phyloP scores from a whole-genome alignment of 768 basidiomycete species.

The Boletus pseudopeckii region DNA sequence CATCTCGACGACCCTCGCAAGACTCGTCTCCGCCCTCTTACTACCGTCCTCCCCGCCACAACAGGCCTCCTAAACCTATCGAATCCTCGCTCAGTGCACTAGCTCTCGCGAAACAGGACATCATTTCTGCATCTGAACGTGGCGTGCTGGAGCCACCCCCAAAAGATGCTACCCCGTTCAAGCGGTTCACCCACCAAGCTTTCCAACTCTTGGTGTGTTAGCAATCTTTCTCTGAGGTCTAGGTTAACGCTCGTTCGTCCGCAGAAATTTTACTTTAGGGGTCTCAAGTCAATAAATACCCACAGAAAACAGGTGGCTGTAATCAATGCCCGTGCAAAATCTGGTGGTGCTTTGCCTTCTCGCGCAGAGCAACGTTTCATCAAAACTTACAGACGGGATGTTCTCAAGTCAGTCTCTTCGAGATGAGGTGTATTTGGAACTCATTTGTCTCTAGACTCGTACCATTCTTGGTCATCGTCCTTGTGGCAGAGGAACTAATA shows the following conservation, averaged over 20 bases:
- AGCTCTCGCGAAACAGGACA: slow-evolving; percentile 57
- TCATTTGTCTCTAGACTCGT: slow-evolving; percentile 45
- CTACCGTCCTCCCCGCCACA: slow-evolving; percentile 26
- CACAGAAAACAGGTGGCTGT: slow-evolving; percentile 52
- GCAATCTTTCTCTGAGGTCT: not conserved
- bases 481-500: slow-evolving; percentile 76
- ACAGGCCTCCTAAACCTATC: slow-evolving; percentile 16
- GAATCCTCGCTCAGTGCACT: slow-evolving; percentile 33
- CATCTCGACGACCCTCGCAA: slow-evolving; percentile 20
- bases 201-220: slow-evolving; percentile 44
- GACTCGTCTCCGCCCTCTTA: slow-evolving; percentile 25
- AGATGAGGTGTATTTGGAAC: not conserved
- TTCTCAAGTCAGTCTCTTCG: slow-evolving; percentile 54
- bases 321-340: slow-evolving; percentile 53
- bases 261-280: slow-evolving; percentile 83
- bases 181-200: slow-evolving; percentile 46
- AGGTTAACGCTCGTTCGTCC: not conserved
- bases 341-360: slow-evolving; percentile 61
- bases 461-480: slow-evolving; percentile 72
- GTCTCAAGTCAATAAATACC: slow-evolving; percentile 66
- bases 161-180: slow-evolving; percentile 53
- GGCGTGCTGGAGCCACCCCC: slow-evolving; percentile 71
- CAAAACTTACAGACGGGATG: slow-evolving; percentile 59
- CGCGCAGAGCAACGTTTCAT: slow-evolving; percentile 71
- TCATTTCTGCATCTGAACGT: slow-evolving; percentile 60